Base-by-base conservation (phyloP, 1,284 basidiomycete species). In the Ganoderma boninense region DNA sequence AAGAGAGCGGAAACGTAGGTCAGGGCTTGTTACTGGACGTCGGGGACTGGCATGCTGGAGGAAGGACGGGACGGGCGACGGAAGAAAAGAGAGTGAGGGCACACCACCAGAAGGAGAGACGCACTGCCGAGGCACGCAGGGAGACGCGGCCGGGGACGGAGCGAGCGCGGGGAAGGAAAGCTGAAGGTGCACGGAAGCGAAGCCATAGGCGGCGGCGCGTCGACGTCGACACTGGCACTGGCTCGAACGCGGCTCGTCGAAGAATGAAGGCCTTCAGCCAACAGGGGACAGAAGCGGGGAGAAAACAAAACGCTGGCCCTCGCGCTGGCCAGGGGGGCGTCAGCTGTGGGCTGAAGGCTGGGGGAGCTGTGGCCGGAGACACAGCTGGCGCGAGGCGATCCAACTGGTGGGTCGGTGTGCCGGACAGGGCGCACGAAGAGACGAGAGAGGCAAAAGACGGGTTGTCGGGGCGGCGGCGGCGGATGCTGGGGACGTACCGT, bases 401-500 rank as follows among this genome's bases (percentile, higher is more conserved):
- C 71, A 67, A 68, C 71, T 68, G 65, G 69, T 60, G 69, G 72
- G 65, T 69, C 69, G 65, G 68, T 40, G 82, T 81, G 83, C 84
- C 83, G 78, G 73, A 64, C 79, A 78, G 52, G 46, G 61, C 59
- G 61, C 29, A 77, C 76, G 77, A 64, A 79, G 74, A 76, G 80
- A 81, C 78, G 75, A 78, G 73, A 79, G 73, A 79, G 79, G 77
- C 32, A 73, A 64, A 64, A 44, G 73, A 73, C 73, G 75, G 73
- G 79, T 77, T 75, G 79, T 79, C 75, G 75, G 77, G 75, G 82
- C 75, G 84, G 80, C 79, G 83, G 79, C 78, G 79, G 89, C 83
- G 87, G 87, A 90, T 90, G 90, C 85, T 90, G 91, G 87, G 81
- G 84, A 92, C 90, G 91, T 92, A 92, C 90, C 91, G 88, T 92